Evolutionary conservation across 495 filamentous ascomycete genomes (phyloP).

Genomic region (Aspergillus leporis): DNA sequence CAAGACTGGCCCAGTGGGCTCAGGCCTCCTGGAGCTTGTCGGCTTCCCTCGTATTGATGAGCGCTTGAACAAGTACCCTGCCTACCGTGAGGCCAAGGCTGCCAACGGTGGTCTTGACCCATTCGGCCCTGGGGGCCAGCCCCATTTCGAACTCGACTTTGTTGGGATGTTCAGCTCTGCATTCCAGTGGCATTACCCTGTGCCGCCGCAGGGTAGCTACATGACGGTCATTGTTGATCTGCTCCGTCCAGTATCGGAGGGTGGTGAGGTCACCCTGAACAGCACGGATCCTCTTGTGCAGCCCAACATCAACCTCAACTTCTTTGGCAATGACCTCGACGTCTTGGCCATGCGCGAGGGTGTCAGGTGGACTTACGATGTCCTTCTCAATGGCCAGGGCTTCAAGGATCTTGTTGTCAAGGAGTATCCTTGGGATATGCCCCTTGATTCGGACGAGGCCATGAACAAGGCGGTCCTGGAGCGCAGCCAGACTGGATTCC

Average conservation of each 20-base stretch:
- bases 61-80: conserved; percentile 44
- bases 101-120: conserved; percentile 55
- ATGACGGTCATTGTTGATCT: conserved; percentile 63
- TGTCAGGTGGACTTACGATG: conserved; percentile 54
- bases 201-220: conserved; percentile 46
- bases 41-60: conserved; percentile 59
- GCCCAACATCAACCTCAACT: conserved; percentile 62
- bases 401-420: conserved; percentile 55
- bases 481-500: conserved; percentile 59
- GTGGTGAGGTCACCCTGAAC: conserved; percentile 54
- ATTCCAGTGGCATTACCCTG: conserved; percentile 65
- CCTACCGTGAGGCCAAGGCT: conserved; percentile 51
- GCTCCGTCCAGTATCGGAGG: conserved; percentile 53
- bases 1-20: conserved; percentile 51
- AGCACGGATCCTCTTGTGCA: conserved; percentile 50
- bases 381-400: conserved; percentile 55
- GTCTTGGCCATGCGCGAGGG: conserved; percentile 58
- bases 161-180: conserved; percentile 59
- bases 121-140: conserved; percentile 59
- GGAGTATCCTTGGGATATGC: conserved; percentile 64
- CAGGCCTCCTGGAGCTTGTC: conserved; percentile 55
- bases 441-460: conserved; percentile 51
- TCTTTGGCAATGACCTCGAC: conserved; percentile 57
- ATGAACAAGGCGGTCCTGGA: conserved; percentile 59
- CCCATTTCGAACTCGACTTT: conserved; percentile 68